Percentiles rank a stretch among this genome's conserved stretches.
These are phyloP conservation scores for Harringtonia aguacate DNA, from an alignment of 2,329 filamentous ascomycete species.

Conservation along the genomic window DNA sequence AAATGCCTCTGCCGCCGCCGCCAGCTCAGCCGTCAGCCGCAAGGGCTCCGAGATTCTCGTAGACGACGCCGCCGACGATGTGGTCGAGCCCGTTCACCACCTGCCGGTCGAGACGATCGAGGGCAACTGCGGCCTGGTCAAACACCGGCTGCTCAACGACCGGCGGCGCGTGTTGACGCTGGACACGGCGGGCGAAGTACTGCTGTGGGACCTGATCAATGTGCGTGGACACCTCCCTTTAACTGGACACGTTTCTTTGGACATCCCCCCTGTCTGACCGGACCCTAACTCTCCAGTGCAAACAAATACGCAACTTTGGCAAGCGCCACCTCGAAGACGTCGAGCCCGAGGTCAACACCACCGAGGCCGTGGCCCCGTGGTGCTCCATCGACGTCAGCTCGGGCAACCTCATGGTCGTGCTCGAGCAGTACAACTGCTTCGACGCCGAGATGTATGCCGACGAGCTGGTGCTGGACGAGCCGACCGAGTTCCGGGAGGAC, in stretches of 20 bases:
- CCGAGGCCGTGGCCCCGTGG: conserved; percentile 88
- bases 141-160: conserved; percentile 86
- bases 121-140: conserved; percentile 89
- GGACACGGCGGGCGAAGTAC: conserved; percentile 88
- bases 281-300: conserved; percentile 48
- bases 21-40: conserved; percentile 25
- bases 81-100: conserved; percentile 53
- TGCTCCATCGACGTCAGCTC: conserved; percentile 91
- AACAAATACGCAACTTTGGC: conserved; percentile 82
- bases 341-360: conserved; percentile 73
- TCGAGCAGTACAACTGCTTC: conserved; percentile 94
- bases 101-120: conserved; percentile 75
- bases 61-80: conserved; percentile 39
- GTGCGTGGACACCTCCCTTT: no score
- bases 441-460: conserved; percentile 97
- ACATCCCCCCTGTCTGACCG: no score
- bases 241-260: no score
- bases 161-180: conserved; percentile 79
- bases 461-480: conserved; percentile 63
- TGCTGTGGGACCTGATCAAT: conserved; percentile 88
- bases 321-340: conserved; percentile 93
- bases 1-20: no score
- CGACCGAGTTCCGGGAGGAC: conserved; percentile 79
- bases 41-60: conserved; percentile 46
- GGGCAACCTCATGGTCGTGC: conserved; percentile 76